A percentile compares a stretch with the other conserved stretches of the same genome.
phyloP scores from a whole-genome alignment of 2,329 filamentous ascomycete genomes.

The Eutypella sp. region DNA sequence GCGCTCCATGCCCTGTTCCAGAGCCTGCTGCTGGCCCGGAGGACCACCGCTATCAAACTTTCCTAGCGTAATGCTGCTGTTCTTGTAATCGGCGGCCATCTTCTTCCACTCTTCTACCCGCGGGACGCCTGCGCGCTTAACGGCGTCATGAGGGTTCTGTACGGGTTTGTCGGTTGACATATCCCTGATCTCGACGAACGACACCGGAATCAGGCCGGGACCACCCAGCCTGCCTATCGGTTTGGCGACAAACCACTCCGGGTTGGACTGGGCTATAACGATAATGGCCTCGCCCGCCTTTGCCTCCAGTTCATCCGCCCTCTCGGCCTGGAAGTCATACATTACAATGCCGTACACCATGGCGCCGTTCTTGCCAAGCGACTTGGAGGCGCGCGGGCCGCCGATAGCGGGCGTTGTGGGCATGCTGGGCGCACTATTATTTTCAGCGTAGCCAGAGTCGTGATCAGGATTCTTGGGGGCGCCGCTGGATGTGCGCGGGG shows the following conservation, averaged over 20 bases:
- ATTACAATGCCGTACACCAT: conserved; percentile 97
- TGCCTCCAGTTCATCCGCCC: conserved; percentile 92
- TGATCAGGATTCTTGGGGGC: conserved; percentile 67
- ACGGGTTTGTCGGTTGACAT: conserved; percentile 85
- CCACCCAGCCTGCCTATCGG: conserved; percentile 97
- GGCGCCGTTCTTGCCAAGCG: conserved; percentile 56
- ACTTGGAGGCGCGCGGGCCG: conserved; percentile 48
- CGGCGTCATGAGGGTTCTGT: conserved; percentile 75
- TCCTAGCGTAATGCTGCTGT: conserved; percentile 93
- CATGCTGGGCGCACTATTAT: conserved; percentile 33
- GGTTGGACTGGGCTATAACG: conserved; percentile 96
- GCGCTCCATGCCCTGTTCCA: conserved; percentile 69
- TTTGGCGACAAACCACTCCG: conserved; percentile 98
- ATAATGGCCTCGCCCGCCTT: conserved; percentile 96
- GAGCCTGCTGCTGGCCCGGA: conserved; percentile 36
- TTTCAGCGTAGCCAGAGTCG: conserved; percentile 88
- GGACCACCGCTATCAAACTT: conserved; percentile 66
- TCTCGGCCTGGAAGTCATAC: conserved; percentile 93
- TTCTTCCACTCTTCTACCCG: conserved; percentile 99
- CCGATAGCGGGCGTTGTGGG: conserved; percentile 29
- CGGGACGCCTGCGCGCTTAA: conserved; percentile 83
- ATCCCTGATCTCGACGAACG: conserved; percentile 93
- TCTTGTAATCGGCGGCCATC: conserved; percentile 98
- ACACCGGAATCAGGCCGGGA: conserved; percentile 90
- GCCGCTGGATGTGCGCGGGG: conserved; percentile 41